Conservation (phyloP, 257 asterid genomes). For the Leonotis leonurus region DNA sequence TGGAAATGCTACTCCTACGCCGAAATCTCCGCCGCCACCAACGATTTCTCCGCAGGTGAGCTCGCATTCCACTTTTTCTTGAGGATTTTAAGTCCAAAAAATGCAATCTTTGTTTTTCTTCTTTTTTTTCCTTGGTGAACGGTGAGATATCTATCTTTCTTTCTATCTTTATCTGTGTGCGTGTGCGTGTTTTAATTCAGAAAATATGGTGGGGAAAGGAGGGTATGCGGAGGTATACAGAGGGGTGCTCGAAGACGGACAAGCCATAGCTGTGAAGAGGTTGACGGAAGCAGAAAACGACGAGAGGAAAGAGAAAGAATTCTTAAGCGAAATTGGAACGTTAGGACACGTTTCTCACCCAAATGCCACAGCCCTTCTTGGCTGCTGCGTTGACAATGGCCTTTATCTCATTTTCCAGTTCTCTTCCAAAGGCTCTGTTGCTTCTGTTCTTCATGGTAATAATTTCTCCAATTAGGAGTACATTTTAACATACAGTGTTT, state of each 20-base stretch:
- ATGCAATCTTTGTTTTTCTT: background rate
- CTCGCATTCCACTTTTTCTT: slow-evolving; percentile 1
- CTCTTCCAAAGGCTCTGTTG: slow-evolving; percentile 82
- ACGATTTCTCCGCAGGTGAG: slow-evolving; percentile 64
- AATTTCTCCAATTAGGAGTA: background rate
- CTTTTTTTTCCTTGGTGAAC: background rate
- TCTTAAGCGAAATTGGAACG: slow-evolving; percentile 81
- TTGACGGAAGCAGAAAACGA: slow-evolving; percentile 56
- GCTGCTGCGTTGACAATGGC: slow-evolving; percentile 85
- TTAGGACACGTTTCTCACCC: slow-evolving; percentile 83
- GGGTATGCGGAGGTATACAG: slow-evolving; percentile 97
- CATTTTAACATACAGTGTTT: background rate
- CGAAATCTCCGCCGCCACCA: slow-evolving; percentile 70
- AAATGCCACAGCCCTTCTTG: slow-evolving; percentile 66
- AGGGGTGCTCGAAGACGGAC: slow-evolving; percentile 68
- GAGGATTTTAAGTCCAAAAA: background rate
- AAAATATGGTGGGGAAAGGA: slow-evolving; percentile 83
- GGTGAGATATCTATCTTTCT: background rate
- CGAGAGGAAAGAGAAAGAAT: slow-evolving; percentile 87
- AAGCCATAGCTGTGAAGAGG: slow-evolving; percentile 79
- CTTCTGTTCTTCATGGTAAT: slow-evolving; percentile 74
- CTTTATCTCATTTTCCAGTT: slow-evolving; percentile 87
- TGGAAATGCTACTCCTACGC: slow-evolving; percentile 86
- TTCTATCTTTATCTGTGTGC: background rate
- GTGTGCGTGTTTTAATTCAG: slow-evolving; percentile 36